A percentile compares a stretch with the other conserved stretches of the same genome.
Evolutionary conservation across 805 yeast genomes (phyloP).

Genomic region (Pichia membranifaciens): DNA sequence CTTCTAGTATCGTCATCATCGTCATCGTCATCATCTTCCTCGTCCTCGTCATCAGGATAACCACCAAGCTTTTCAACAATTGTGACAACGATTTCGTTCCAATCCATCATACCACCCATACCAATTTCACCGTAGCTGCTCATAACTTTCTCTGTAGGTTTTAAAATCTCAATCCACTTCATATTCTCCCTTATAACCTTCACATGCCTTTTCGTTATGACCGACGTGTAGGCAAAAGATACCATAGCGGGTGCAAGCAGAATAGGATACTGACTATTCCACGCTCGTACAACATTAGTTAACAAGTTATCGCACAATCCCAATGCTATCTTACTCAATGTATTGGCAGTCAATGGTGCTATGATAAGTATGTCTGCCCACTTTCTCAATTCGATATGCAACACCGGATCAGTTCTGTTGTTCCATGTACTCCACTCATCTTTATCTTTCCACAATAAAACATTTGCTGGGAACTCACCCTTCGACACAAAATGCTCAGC

Average conservation of each 20-base stretch:
- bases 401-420: conserved; percentile 50
- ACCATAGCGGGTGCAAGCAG: conserved; percentile 58
- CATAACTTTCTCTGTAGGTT: conserved; percentile 55
- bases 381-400: conserved; percentile 83
- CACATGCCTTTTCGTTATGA: conserved; percentile 49
- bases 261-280: conserved; percentile 56
- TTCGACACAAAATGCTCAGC: conserved; percentile 47
- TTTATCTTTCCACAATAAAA: conserved; percentile 50
- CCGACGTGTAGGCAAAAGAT: conserved; percentile 52
- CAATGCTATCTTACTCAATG: conserved; percentile 48
- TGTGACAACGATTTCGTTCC: conserved; percentile 54
- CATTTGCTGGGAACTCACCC: conserved; percentile 40
- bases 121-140: conserved; percentile 54
- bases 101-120: conserved; percentile 66
- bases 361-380: conserved; percentile 95
- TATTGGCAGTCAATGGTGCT: conserved; percentile 92
- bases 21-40: conserved; percentile 41
- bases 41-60: conserved; percentile 45
- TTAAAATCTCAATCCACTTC: conserved; percentile 57
- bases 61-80: conserved; percentile 52
- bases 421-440: conserved; percentile 56
- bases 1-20: conserved; percentile 27
- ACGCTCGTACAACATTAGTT: conserved; percentile 54
- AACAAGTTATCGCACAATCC: conserved; percentile 55
- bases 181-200: conserved; percentile 50